phyloP scores from a whole-genome alignment of 192 early-diverging fungal genomes.

The Martensiomyces pterosporus region DNA sequence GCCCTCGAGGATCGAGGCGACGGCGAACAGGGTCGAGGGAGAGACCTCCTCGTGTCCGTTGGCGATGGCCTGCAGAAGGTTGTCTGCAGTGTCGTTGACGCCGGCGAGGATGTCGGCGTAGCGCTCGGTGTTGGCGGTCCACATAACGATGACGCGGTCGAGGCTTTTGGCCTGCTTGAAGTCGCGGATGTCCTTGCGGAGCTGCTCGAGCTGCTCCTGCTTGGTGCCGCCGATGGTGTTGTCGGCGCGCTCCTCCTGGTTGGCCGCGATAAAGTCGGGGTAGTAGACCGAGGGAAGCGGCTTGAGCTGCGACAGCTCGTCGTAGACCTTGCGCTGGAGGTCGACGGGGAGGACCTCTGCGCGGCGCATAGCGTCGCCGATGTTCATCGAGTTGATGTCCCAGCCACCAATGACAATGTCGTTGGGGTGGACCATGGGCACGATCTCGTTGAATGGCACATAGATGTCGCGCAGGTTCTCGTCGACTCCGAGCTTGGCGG shows the following conservation, averaged over 20 bases:
- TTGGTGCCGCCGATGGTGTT: constrained; percentile 86
- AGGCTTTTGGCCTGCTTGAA: constrained; percentile 87
- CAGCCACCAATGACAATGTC: constrained; percentile 97
- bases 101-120: constrained; percentile 70
- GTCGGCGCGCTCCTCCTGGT: constrained; percentile 95
- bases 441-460: constrained; percentile 87
- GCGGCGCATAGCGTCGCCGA: constrained; percentile 90
- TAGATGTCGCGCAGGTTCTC: constrained; percentile 81
- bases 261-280: constrained; percentile 98
- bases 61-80: constrained; percentile 78
- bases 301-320: constrained; percentile 74
- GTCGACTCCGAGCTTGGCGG: constrained; percentile 89
- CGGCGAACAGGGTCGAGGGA: constrained; percentile 94
- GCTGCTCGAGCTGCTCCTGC: constrained; percentile 86
- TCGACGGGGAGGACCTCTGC: constrained; percentile 96
- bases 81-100: constrained; percentile 95
- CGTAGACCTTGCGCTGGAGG: constrained; percentile 87
- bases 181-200: constrained; percentile 92
- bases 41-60: constrained; percentile 85
- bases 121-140: constrained; percentile 99
- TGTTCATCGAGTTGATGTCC: constrained; percentile 87
- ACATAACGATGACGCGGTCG: constrained; percentile 93
- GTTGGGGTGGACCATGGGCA: constrained; percentile 96
- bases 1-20: constrained; percentile 93
- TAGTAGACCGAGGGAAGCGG: constrained; percentile 97